These are phyloP conservation scores for Macrocystidia cucumis DNA, from an alignment of 1,284 basidiomycete genomes.

Conservation along the genomic window DNA sequence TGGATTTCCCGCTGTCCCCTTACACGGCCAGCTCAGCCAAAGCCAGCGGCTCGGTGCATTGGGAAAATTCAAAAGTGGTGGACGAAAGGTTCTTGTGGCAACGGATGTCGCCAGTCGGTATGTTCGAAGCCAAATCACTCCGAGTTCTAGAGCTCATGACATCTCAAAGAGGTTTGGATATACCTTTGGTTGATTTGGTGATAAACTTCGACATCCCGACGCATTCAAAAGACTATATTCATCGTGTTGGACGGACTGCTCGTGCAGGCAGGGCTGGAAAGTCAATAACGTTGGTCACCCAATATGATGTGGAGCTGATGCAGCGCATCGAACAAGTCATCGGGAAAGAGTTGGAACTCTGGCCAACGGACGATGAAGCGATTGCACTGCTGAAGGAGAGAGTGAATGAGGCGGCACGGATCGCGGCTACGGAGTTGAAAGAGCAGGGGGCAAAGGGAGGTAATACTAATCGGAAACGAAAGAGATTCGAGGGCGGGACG, in stretches of 20 bases:
- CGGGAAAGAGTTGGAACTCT: constrained; percentile 89
- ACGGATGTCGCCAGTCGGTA: constrained; percentile 96
- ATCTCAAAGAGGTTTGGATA: constrained; percentile 78
- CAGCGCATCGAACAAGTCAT: constrained; percentile 92
- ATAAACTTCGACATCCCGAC: constrained; percentile 99
- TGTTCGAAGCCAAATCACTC: constrained; percentile 16
- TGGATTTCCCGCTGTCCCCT: constrained; percentile 91
- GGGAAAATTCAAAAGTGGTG: constrained; percentile 94
- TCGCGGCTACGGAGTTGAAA: constrained; percentile 78
- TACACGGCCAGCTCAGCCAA: constrained; percentile 95
- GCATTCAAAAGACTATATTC: constrained; percentile 99
- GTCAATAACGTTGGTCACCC: constrained; percentile 93
- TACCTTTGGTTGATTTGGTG: constrained; percentile 93
- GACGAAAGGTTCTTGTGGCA: constrained; percentile 87
- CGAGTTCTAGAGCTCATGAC: constrained; percentile 5
- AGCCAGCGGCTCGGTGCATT: constrained; percentile 92
- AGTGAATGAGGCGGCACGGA: constrained; percentile 82
- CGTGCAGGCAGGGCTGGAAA: constrained; percentile 95
- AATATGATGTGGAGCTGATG: constrained; percentile 96
- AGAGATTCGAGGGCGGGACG: constrained; percentile 33
- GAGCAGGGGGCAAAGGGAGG: constrained; percentile 48
- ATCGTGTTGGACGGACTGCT: constrained; percentile 95
- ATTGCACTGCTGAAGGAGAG: constrained; percentile 85
- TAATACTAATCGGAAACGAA: constrained; percentile 48
- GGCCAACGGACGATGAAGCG: constrained; percentile 88